Percentiles rank a stretch among this genome's conserved stretches.
Conservation (phyloP, 2,329 filamentous ascomycete species). For the Aspergillus eucalypticola region DNA sequence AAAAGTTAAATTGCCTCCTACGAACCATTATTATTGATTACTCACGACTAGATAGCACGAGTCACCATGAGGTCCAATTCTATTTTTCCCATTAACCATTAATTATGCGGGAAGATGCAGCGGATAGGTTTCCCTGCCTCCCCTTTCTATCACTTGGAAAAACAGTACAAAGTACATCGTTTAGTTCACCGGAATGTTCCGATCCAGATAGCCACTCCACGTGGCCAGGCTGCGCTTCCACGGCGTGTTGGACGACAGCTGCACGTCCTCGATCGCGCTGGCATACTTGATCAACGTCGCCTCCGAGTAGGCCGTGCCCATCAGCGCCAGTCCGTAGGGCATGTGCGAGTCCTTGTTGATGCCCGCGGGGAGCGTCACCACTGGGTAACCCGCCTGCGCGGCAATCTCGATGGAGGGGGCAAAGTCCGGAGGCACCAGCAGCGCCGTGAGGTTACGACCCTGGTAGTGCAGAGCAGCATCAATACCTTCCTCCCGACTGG, state of each 20-base stretch:
- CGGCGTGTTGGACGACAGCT: conserved; percentile 44
- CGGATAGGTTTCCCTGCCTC: no score
- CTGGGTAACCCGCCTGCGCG: conserved; percentile 73
- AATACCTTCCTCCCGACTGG: conserved; percentile 65
- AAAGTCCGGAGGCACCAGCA: conserved; percentile 69
- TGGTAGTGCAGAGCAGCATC: conserved; percentile 62
- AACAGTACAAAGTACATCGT: no score
- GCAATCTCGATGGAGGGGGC: conserved; percentile 69
- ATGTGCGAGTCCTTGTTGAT: conserved; percentile 56
- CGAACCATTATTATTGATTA: no score
- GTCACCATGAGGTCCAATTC: no score
- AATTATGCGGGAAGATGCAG: no score
- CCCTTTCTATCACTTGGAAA: no score
- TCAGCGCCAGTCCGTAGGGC: conserved; percentile 62
- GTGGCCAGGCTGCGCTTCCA: conserved; percentile 53
- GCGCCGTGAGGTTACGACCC: conserved; percentile 54
- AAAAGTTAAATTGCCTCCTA: no score
- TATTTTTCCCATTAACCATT: no score
- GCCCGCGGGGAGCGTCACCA: conserved; percentile 68
- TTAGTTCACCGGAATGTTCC: conserved; percentile 35
- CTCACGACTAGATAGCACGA: no score
- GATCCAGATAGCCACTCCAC: conserved; percentile 55
- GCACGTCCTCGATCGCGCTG: conserved; percentile 64
- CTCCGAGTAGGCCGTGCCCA: conserved; percentile 65
- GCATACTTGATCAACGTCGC: conserved; percentile 59